Base-by-base conservation (phyloP, 73 alveolate genomes). In the Paramecium caudatum region DNA sequence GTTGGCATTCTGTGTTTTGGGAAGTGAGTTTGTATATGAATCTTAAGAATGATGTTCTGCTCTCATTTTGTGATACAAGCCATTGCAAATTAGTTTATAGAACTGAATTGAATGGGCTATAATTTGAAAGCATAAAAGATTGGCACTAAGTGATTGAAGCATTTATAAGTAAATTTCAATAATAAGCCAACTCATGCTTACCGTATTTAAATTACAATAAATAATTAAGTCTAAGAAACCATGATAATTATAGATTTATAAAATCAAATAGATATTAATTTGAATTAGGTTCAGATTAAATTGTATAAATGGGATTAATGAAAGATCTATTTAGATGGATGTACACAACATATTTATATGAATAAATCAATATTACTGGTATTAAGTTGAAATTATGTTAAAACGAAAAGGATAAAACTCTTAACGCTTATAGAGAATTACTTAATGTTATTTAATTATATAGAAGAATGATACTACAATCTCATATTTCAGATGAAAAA, bases 351-450 rank as follows among this genome's bases (percentile, higher is more conserved):
- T 74, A 74, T 74, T 45, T 74, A 41, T 74, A 41, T 41, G 88
- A 74, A 45, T 74, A 74, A 21, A 74, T 30, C 1, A 74, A 23
- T 27, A 21, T 74, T 6, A 74, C 36, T 6, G 88, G 88, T 0
- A 74, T 37, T 41, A 45, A 30, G 5, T 74, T 74, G 15, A 74
- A 15, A 19, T 45, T 74, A 21, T 23, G 21, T 43, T 39, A 45
- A 17, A 17, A 27, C 8, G 69, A 74, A 25, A 74, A 74, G 19
- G 88, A 74, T 45, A 74, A 39, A 4, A 74, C 68, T 4, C 10
- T 74, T 6, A 74, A 39, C 43, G 88, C 88, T 0, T 37, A 19
- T 19, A 74, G 88, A 41, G 88, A 74, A 74, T 74, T 74, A 15
- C 16, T 74, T 30, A 74, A 37, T 41, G 88, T 74, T 0, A 15